phyloP scores from a whole-genome alignment of 164 flowering plant genomes.

The Liquidambar formosana region DNA sequence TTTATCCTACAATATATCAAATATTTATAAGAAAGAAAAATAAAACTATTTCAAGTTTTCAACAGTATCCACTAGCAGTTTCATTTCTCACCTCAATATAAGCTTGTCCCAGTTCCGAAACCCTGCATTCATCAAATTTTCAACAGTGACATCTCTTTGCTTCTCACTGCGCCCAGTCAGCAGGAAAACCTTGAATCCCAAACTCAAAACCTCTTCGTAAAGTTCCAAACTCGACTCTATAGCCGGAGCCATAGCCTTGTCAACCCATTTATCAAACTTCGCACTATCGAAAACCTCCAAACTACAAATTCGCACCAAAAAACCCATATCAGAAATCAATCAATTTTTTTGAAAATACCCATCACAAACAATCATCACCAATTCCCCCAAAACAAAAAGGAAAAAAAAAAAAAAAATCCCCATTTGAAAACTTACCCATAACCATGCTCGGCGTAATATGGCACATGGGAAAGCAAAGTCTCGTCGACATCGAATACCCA shows the following conservation, averaged over 20 bases:
- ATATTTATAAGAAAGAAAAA: too few relatives aligned
- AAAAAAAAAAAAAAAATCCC: neutral
- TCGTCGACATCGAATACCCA: slow-evolving; percentile 95
- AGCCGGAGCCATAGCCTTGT: slow-evolving; percentile 64
- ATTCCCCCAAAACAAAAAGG: too few relatives aligned
- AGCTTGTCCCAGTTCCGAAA: slow-evolving; percentile 82
- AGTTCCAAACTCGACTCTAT: slow-evolving; percentile 70
- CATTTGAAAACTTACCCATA: slow-evolving; percentile 54
- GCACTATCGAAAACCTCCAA: slow-evolving; percentile 60
- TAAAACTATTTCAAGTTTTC: neutral
- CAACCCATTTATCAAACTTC: slow-evolving; percentile 87
- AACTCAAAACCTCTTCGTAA: slow-evolving; percentile 56
- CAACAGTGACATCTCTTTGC: slow-evolving; percentile 60
- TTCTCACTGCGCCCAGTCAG: slow-evolving; percentile 84
- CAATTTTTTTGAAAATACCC: neutral
- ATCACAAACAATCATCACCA: neutral
- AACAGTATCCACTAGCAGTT: neutral
- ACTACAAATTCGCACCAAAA: slow-evolving; percentile 36
- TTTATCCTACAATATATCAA: too few relatives aligned
- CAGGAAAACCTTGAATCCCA: slow-evolving; percentile 79
- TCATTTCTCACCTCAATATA: slow-evolving; percentile 60
- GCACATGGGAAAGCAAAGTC: slow-evolving; percentile 85
- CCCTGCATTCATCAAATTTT: slow-evolving; percentile 74
- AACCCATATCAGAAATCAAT: slow-evolving; percentile 5
- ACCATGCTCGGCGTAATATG: slow-evolving; percentile 72